Evolutionary conservation across 2,329 filamentous ascomycete species (phyloP), one percentile per base, ranked within the genome.

Genomic region (Sclerotinia glacialis): DNA sequence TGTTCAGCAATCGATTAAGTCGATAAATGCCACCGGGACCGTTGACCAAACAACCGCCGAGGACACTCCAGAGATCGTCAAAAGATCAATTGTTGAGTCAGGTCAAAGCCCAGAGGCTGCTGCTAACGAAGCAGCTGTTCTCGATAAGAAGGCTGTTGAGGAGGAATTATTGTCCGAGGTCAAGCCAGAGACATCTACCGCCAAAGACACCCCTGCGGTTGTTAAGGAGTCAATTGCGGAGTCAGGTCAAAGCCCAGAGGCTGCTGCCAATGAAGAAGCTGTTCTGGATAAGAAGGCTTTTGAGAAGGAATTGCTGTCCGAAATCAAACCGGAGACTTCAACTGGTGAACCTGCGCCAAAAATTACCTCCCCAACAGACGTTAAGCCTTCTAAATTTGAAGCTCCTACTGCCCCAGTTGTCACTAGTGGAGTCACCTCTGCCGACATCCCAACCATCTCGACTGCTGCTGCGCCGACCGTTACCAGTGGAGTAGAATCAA

Each of bases 111-210:
- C 91, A 11, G 92, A 95, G 78, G 91, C 91, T 44, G 85, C 89
- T 46, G 84, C 85, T 65, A 89, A 87, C 77, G 80, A 86, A 1
- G 82, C 83, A 65, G 89, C 88, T 23, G 90, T 95, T 8, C 79
- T 84, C 69, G 90, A 93, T 72, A 95, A 95, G 85, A 86, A 85
- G 76, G 83, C 81, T 12, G 83, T 93, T 6, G 92, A 96, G 80
- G 78, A 85, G 34, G 89, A 96, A 79, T 82, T 96, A 11, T 80
- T 93, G 58, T 83, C 86, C 70, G 85, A 90, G 77, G 83, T 88
- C 69, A 81, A 83, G 76, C 75, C 78, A 23, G 72, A 75, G 64
- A 74, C 70, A 18, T 70, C 71, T 23, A 73, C 69, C 31, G 74
- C 83, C 0, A 79, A 83, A 54, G 78, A 83, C 69, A 83, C 86